Evolutionary conservation across 2,329 filamentous ascomycete genomes (phyloP).

Genomic region (Dothistroma septosporum): DNA sequence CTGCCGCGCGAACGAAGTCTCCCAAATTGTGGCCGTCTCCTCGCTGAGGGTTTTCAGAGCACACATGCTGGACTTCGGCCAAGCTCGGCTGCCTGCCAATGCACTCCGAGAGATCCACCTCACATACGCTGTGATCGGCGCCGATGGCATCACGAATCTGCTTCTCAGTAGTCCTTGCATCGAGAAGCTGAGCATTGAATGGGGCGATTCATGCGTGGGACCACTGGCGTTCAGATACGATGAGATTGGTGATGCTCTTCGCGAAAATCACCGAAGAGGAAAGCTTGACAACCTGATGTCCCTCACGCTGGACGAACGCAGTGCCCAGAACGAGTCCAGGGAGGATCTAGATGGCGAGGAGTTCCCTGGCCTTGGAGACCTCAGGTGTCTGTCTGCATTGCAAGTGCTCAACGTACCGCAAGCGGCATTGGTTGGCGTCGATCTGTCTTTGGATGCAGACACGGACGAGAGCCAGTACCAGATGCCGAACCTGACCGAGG

Average conservation of each 20-base stretch:
- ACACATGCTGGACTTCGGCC: not conserved
- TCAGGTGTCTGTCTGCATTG: not conserved
- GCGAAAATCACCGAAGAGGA: not conserved
- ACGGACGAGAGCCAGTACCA: not conserved
- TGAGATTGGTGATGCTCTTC: not conserved
- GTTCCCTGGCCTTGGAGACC: not conserved
- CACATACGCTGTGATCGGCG: not conserved
- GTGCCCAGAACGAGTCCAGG: not conserved
- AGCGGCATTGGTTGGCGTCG: not conserved
- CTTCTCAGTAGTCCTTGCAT: not conserved
- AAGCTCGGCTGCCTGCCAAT: not conserved
- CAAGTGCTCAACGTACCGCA: not conserved
- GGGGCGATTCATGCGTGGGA: not conserved
- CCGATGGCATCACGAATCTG: not conserved
- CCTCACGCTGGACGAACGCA: not conserved
- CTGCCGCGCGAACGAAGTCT: not conserved
- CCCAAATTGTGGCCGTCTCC: not conserved
- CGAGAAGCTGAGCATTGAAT: not conserved
- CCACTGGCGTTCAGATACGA: not conserved
- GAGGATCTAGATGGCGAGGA: not conserved
- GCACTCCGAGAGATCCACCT: not conserved
- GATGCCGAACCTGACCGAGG: not conserved
- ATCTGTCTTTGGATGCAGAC: not conserved
- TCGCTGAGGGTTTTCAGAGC: not conserved
- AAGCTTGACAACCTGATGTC: not conserved